These are phyloP conservation scores for Ogataea ramenticola DNA, from an alignment of 805 yeast species.

Conservation along the genomic window DNA sequence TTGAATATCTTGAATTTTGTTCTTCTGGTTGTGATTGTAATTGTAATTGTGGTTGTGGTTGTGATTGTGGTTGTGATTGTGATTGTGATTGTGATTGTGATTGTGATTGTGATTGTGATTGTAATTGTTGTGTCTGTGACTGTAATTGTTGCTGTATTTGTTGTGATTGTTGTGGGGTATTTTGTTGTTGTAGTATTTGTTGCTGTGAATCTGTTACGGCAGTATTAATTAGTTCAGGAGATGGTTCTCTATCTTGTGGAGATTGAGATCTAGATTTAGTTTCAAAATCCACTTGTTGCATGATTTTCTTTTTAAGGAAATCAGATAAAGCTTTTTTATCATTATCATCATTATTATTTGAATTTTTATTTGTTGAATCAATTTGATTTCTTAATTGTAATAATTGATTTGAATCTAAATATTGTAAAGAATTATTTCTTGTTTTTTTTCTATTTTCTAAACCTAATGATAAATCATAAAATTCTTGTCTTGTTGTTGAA, in stretches of 20 bases:
- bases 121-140: slow-evolving; percentile 3
- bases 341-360: slow-evolving; percentile 2
- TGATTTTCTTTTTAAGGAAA: slow-evolving; percentile 21
- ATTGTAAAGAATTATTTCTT: slow-evolving; percentile 20
- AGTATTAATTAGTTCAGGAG: slow-evolving; percentile 2
- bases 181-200: slow-evolving; percentile 1
- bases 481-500: slow-evolving; percentile 85
- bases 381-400: slow-evolving; percentile 20
- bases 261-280: slow-evolving; percentile 14
- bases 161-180: slow-evolving; percentile 2
- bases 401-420: slow-evolving; percentile 21
- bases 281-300: slow-evolving; percentile 18
- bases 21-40: slow-evolving; percentile 3
- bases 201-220: slow-evolving; percentile 6
- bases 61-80: slow-evolving; percentile 1
- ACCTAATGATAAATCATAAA: slow-evolving; percentile 85
- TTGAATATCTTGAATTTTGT: slow-evolving; percentile 39
- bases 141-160: background rate
- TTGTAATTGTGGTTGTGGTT: background rate
- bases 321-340: slow-evolving; percentile 18
- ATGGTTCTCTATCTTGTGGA: background rate
- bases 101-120: slow-evolving; percentile 1
- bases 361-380: slow-evolving; percentile 13
- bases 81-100: slow-evolving; percentile 2
- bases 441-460: slow-evolving; percentile 44